Percentiles rank a stretch among this genome's conserved stretches.
Evolutionary conservation across 2,329 filamentous ascomycete species (phyloP).

Genomic region (Talaromyces atroroseus): DNA sequence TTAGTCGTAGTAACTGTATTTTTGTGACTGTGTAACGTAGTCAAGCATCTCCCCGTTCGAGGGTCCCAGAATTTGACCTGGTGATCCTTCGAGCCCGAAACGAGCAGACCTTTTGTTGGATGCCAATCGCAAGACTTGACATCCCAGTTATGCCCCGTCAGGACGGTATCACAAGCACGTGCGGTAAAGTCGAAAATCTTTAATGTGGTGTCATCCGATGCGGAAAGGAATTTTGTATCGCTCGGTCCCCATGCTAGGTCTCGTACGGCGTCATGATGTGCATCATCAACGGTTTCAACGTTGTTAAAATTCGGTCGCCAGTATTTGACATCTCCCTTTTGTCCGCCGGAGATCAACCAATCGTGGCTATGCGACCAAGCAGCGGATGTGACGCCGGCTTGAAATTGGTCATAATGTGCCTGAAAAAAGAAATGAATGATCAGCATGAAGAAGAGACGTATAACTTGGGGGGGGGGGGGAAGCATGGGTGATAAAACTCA

Average conservation of each 20-base stretch:
- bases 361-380: slow-evolving; percentile 90
- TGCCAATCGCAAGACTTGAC: slow-evolving; percentile 98
- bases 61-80: slow-evolving; percentile 98
- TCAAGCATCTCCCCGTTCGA: slow-evolving; percentile 81
- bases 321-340: slow-evolving; percentile 94
- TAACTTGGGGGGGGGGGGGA: too few species aligned
- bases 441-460: background rate
- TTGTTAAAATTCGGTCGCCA: slow-evolving; percentile 99
- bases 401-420: slow-evolving; percentile 66
- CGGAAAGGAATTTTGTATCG: slow-evolving; percentile 93
- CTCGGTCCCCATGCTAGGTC: slow-evolving; percentile 91
- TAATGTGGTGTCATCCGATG: slow-evolving; percentile 84
- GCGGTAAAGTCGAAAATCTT: slow-evolving; percentile 96
- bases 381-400: slow-evolving; percentile 40
- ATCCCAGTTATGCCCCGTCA: slow-evolving; percentile 97
- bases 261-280: slow-evolving; percentile 81
- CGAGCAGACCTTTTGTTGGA: slow-evolving; percentile 84
- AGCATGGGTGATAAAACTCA: slow-evolving; percentile 23
- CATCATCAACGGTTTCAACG: slow-evolving; percentile 80
- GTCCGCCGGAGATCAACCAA: slow-evolving; percentile 93
- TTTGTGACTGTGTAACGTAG: slow-evolving; percentile 93
- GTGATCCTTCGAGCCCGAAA: slow-evolving; percentile 96
- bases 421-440: slow-evolving; percentile 16
- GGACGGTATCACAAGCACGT: slow-evolving; percentile 72
- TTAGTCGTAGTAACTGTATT: slow-evolving; percentile 91